phyloP scores from a whole-genome alignment of 106 monocot genomes.

The Apostasia ramifera region DNA sequence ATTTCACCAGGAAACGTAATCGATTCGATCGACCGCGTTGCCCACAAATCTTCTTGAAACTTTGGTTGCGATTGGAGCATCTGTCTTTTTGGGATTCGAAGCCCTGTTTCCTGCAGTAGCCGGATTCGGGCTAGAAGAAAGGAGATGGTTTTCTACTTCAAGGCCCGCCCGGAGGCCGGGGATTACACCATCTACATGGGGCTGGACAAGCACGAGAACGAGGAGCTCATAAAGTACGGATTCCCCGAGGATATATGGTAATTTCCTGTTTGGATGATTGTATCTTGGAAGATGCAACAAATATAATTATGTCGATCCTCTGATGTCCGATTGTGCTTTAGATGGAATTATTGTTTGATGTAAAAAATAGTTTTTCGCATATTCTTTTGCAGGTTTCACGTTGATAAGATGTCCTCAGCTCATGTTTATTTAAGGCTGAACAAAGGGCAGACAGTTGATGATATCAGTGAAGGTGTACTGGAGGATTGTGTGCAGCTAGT shows the following conservation, averaged over 20 bases:
- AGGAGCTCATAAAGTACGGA: slow-evolving; percentile 97
- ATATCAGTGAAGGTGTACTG: slow-evolving; percentile 78
- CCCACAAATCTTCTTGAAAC: background rate
- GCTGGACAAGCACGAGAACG: slow-evolving; percentile 98
- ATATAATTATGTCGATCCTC: no score
- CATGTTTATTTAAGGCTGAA: slow-evolving; percentile 90
- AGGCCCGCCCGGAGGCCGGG: slow-evolving; percentile 76
- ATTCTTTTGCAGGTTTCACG: slow-evolving; percentile 77
- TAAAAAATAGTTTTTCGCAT: no score
- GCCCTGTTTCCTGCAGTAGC: background rate
- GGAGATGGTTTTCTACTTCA: slow-evolving; percentile 91
- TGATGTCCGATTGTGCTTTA: background rate
- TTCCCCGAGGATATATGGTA: slow-evolving; percentile 96
- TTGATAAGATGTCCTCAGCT: slow-evolving; percentile 98
- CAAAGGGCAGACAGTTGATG: slow-evolving; percentile 92
- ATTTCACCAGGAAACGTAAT: no score
- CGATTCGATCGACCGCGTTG: no score
- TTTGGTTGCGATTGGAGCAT: background rate
- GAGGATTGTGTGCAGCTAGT: slow-evolving; percentile 96
- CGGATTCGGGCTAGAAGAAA: slow-evolving; percentile 4
- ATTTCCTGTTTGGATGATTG: background rate
- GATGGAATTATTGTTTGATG: background rate
- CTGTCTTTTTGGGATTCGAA: background rate
- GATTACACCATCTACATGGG: slow-evolving; percentile 98
- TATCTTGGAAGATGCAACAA: no score